Evolutionary conservation across 1,139 yeast species (phyloP).

Genomic region (Candida tetrigidarum): DNA sequence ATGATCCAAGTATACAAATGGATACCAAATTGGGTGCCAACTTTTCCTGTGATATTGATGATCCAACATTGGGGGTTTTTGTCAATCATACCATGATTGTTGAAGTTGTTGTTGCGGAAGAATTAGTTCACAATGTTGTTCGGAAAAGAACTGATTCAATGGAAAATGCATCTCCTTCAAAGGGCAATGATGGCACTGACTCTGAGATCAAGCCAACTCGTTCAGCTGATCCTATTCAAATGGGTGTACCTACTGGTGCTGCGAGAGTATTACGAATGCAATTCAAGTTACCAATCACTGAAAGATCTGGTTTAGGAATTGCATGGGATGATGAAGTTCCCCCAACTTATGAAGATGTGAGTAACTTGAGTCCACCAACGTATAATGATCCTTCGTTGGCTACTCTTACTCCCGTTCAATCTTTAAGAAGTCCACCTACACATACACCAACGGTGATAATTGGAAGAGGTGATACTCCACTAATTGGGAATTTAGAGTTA

Average conservation of each 20-base stretch:
- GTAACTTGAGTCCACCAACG: slow-evolving; percentile 84
- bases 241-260: slow-evolving; percentile 84
- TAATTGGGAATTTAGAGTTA: slow-evolving; percentile 25
- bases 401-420: slow-evolving; percentile 15
- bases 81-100: slow-evolving; percentile 77
- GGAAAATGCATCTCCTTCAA: slow-evolving; percentile 29
- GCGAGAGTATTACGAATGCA: slow-evolving; percentile 96
- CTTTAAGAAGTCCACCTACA: slow-evolving; percentile 15
- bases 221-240: slow-evolving; percentile 7
- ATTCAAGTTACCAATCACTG: slow-evolving; percentile 78
- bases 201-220: slow-evolving; percentile 6
- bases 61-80: slow-evolving; percentile 76
- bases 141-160: slow-evolving; percentile 16
- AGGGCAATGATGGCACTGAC: slow-evolving; percentile 9
- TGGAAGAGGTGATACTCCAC: slow-evolving; percentile 50
- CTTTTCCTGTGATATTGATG: slow-evolving; percentile 80
- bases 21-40: slow-evolving; percentile 51
- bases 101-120: slow-evolving; percentile 95
- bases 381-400: slow-evolving; percentile 49
- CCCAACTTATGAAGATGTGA: slow-evolving; percentile 88
- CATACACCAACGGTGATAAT: slow-evolving; percentile 44
- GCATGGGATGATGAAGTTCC: slow-evolving; percentile 99
- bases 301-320: slow-evolving; percentile 92
- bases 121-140: slow-evolving; percentile 50
- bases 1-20: slow-evolving; percentile 28